phyloP scores from a whole-genome alignment of 257 asterid species.

The Apocynum venetum region DNA sequence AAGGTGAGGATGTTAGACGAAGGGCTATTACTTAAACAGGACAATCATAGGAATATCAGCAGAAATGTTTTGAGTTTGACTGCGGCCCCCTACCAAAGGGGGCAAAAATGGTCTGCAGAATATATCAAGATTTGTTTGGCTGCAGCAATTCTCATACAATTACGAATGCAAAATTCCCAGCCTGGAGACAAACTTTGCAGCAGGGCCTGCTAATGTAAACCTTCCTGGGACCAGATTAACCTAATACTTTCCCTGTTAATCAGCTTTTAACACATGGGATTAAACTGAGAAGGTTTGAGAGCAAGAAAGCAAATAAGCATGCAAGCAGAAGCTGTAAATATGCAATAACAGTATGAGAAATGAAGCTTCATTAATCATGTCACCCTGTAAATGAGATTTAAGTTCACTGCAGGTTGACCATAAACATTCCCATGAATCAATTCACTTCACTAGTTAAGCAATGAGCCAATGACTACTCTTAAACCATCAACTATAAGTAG shows the following conservation, averaged over 20 bases:
- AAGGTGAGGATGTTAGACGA: neutral
- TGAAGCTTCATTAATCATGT: conserved; percentile 1
- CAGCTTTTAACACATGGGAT: neutral
- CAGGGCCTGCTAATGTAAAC: neutral
- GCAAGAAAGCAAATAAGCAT: neutral
- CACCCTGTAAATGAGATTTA: neutral
- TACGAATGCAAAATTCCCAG: neutral
- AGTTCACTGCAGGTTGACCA: neutral
- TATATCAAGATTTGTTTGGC: neutral
- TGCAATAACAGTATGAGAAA: neutral
- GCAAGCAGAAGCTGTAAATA: neutral
- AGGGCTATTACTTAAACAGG: neutral
- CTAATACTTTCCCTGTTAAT: too few relatives aligned
- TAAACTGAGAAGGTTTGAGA: neutral
- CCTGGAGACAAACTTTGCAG: neutral
- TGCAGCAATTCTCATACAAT: neutral
- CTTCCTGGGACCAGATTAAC: too few relatives aligned
- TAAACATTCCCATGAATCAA: neutral
- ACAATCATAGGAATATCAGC: conserved; percentile 3
- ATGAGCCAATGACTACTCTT: neutral
- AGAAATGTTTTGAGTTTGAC: conserved; percentile 4
- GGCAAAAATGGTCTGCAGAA: neutral
- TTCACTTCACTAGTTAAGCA: neutral
- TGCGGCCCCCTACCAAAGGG: neutral
- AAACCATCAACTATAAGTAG: neutral